Evolutionary conservation across 2,329 filamentous ascomycete species (phyloP).

Genomic region (Calonectria fujianensis): DNA sequence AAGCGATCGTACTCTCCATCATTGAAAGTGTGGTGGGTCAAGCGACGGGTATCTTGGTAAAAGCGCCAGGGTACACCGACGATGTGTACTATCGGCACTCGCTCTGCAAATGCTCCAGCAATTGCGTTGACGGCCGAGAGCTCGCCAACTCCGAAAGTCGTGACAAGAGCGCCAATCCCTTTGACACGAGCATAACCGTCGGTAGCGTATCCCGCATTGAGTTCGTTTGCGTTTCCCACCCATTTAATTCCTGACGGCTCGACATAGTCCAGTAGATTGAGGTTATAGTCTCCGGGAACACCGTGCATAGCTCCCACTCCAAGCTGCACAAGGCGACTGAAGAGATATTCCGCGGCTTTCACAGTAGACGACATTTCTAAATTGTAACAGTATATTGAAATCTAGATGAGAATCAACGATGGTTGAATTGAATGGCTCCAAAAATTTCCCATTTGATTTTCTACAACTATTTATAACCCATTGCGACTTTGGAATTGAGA

Average conservation of each 20-base stretch:
- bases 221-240: constrained; percentile 75
- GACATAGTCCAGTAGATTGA: constrained; percentile 61
- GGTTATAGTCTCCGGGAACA: constrained; percentile 67
- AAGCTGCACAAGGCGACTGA: constrained; percentile 55
- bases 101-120: constrained; percentile 75
- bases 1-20: constrained; percentile 73
- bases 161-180: constrained; percentile 69
- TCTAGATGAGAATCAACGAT: not conserved
- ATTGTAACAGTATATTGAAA: not conserved
- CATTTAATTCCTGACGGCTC: constrained; percentile 61
- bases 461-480: constrained; percentile 8
- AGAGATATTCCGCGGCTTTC: constrained; percentile 40
- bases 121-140: constrained; percentile 75
- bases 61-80: constrained; percentile 70
- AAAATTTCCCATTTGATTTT: too few species aligned
- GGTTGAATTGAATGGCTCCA: not conserved
- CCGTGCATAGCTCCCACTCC: constrained; percentile 75
- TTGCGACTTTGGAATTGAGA: not conserved
- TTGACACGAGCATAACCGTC: constrained; percentile 76
- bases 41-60: constrained; percentile 64
- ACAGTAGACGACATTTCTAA: constrained; percentile 17
- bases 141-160: constrained; percentile 77
- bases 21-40: constrained; percentile 74
- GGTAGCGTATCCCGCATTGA: constrained; percentile 74
- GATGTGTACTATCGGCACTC: constrained; percentile 74